These are phyloP conservation scores for Solanum dulcamara DNA, from an alignment of 257 asterid genomes.

Conservation along the genomic window DNA sequence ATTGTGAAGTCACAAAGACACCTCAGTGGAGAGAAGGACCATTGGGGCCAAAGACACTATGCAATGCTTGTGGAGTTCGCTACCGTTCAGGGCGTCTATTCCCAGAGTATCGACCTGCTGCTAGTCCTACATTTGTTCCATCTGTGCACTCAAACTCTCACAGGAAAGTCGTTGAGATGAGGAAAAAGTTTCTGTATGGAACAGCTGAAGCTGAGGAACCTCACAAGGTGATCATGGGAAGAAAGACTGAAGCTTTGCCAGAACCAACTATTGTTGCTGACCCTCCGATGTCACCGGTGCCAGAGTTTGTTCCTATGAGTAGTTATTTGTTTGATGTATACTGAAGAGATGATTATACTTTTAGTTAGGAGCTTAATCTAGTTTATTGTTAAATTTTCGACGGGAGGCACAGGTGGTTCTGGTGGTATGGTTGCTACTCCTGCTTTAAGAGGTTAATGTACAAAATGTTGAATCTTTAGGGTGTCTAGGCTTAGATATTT, in stretches of 20 bases:
- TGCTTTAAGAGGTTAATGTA: background rate
- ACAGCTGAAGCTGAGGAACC: conserved; percentile 1
- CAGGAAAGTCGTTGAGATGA: conserved; percentile 52
- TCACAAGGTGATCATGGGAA: conserved; percentile 7
- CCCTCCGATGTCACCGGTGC: conserved; percentile 23
- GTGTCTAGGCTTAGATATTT: background rate
- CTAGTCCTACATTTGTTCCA: conserved; percentile 79
- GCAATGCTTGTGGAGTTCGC: conserved; percentile 95
- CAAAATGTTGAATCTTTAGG: conserved; percentile 4
- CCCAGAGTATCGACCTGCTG: conserved; percentile 83
- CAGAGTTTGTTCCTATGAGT: conserved; percentile 34
- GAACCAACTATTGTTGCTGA: conserved; percentile 4
- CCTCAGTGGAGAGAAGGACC: conserved; percentile 99
- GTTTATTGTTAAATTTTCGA: conserved; percentile 1
- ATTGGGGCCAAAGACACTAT: conserved; percentile 62
- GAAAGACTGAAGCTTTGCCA: conserved; percentile 2
- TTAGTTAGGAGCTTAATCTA: conserved; percentile 16
- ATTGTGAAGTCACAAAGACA: conserved; percentile 66
- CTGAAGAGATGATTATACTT: conserved; percentile 17
- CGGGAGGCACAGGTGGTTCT: background rate
- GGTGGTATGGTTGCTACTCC: background rate
- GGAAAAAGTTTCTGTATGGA: conserved; percentile 14
- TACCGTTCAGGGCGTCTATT: conserved; percentile 66
- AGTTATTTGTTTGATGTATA: conserved; percentile 32
- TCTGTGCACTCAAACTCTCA: conserved; percentile 66